Evolutionary conservation across 768 basidiomycete genomes (phyloP), one percentile per base, ranked within the genome.

Genomic region (Tulasnella sp.): DNA sequence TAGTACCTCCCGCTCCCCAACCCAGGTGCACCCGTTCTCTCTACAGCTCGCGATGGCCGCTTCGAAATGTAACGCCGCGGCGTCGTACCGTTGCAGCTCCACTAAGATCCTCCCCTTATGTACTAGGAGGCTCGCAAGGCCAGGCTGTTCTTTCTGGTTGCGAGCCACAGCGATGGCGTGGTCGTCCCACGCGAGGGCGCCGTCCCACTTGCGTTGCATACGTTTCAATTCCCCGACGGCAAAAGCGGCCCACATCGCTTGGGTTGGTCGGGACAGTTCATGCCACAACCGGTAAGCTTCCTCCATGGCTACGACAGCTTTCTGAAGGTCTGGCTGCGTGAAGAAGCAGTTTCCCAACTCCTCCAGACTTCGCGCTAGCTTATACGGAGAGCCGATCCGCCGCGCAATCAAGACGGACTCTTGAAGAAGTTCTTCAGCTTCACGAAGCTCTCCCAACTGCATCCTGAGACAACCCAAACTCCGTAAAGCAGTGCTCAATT

Each of bases 1-100:
- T 5, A 68, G 12, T 6, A 8, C 3, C 2, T 0, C 2, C 24
- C 2, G 1, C 6, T 1, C 16, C 27, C 6, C 5, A 14, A 4
- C 6, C n/a, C 27, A 27, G 16, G 14, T 2, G 12, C 34, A 68
- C 5, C 62, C 62, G 3, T 31, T 36, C 31, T 68, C 34, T n/a
- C 14, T 36, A 21, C 62, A 31, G 18, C 1, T 31, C 24, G 16
- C 62, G 10, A 68, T 68, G 27, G 62, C 27, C 1, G 62, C 62
- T 68, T 68, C 62, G 21, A 68, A 18, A 68, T 68, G 62, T 34
- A 68, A 36, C 4, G 62, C 62, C 62, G 62, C 62, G 16, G 34
- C 62, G 34, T 68, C 27, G 62, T 68, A 34, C 9, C 62, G 62
- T 36, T 36, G 7, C 6, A 14, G 7, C 31, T 31, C 8, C 34